Evolutionary conservation across 2,329 filamentous ascomycete genomes (phyloP), one percentile per base, ranked within the genome.

Genomic region (Ramularia endophylla): DNA sequence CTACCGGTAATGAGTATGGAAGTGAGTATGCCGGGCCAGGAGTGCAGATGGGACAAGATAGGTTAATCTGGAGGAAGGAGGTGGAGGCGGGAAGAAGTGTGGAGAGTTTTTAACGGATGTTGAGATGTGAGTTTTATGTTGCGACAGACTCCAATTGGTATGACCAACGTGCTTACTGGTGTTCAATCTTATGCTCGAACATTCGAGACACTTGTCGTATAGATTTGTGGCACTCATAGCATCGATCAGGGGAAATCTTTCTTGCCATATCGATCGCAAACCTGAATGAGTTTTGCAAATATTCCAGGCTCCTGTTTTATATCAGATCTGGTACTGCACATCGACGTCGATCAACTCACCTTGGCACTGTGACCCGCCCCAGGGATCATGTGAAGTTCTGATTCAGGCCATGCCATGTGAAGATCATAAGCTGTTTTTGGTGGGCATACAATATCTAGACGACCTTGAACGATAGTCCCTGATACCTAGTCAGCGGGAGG

Each of bases 1-100:
- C 74, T 1, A 73, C 65, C 17, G 78, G 78, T 0, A 60, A 59
- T 46, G 38, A 73, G 34, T 79, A 81, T 55, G 77, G 78, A 0
- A 75, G 75, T 47, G 68, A 75, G 8, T 82, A 81, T 54, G 61
- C 69, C 43, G 78, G 78, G 0, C 78, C 78, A 1, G 78, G 78
- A 0, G 74, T 80, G 2, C 57, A 62, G 38, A 62, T 65, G 7
- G 61, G 64, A 31, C 58, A 67, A 46, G 77, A 81, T 59, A 62
- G 77, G 38, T 61, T 63, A 55, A 74, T 71, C 18, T 80, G 76
- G 74, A 71, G 66, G 59, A 60, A 66, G 59, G 72, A 70, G 59
- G 66, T 59, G 8, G 52, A 63, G 51, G 54, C 53, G 11, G 63
- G 60, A n/a, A 51, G 58, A 44, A 61, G 60, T 41, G 29, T 56